Percentiles rank a stretch among this genome's conserved stretches.
phyloP scores from a whole-genome alignment of 2,329 filamentous ascomycete species.

The Pseudocercospora crystallina region DNA sequence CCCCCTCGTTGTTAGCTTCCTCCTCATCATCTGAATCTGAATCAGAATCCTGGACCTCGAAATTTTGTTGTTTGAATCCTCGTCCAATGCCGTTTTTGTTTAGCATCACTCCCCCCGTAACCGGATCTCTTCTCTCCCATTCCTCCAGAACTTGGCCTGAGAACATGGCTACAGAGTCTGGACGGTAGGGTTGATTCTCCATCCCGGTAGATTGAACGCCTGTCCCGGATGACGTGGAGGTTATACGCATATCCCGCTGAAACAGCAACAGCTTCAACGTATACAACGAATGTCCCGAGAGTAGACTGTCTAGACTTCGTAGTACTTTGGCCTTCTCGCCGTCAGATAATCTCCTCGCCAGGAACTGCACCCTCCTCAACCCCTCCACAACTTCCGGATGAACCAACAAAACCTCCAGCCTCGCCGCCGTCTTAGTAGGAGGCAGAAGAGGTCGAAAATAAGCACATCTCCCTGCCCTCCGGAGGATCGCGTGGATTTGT shows the following conservation, averaged over 20 bases:
- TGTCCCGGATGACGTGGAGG: not conserved
- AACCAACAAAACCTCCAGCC: conserved; percentile 6
- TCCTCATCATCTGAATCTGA: no score
- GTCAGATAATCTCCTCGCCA: not conserved
- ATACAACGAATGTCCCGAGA: not conserved
- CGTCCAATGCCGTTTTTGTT: not conserved
- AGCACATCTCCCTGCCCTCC: conserved; percentile 4
- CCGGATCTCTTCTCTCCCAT: not conserved
- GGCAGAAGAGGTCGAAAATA: conserved; percentile 7
- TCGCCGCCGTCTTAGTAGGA: not conserved
- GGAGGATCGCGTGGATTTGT: conserved; percentile 10
- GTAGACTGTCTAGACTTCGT: not conserved
- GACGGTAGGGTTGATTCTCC: not conserved
- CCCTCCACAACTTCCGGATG: conserved; percentile 4
- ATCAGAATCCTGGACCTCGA: not conserved
- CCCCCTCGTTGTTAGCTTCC: no score
- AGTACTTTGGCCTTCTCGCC: conserved; percentile 4
- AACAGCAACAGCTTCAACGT: conserved; percentile 5
- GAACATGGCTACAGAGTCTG: conserved; percentile 2
- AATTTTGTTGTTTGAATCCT: not conserved
- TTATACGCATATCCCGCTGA: conserved; percentile 1
- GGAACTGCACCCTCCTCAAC: conserved; percentile 1
- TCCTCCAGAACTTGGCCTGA: not conserved
- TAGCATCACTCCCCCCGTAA: not conserved
- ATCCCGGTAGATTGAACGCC: conserved; percentile 1